phyloP scores from a whole-genome alignment of 768 basidiomycete genomes.

The Coprinellus aureogranulatus region DNA sequence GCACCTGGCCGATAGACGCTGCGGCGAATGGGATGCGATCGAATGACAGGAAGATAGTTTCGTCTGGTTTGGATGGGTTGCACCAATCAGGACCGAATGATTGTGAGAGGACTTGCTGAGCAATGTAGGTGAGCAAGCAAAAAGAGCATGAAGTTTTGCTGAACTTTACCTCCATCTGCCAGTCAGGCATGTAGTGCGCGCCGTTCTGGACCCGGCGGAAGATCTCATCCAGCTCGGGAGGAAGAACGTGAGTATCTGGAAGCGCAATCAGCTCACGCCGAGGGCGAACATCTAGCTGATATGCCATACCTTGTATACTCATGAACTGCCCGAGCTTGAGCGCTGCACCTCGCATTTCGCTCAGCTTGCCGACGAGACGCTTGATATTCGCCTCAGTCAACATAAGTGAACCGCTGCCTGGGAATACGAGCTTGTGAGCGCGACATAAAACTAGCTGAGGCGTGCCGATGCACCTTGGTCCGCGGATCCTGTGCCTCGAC shows the following conservation, averaged over 20 bases:
- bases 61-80: slow-evolving; percentile 10
- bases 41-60: slow-evolving; percentile 66
- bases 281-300: not conserved
- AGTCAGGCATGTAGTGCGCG: slow-evolving; percentile 98
- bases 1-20: slow-evolving; percentile 97
- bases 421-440: not conserved
- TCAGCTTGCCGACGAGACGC: slow-evolving; percentile 87
- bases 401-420: slow-evolving; percentile 52
- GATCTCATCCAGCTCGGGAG: slow-evolving; percentile 83
- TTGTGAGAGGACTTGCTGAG: slow-evolving; percentile 65
- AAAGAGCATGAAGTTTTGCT: not conserved
- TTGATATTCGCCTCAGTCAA: slow-evolving; percentile 91
- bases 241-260: slow-evolving; percentile 85
- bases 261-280: not conserved
- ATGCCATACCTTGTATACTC: slow-evolving; percentile 80
- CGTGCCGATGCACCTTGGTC: slow-evolving; percentile 23
- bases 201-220: slow-evolving; percentile 90
- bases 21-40: slow-evolving; percentile 88
- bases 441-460: too few relatives aligned
- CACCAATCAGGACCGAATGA: slow-evolving; percentile 77
- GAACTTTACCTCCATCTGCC: slow-evolving; percentile 84
- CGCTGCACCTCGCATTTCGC: slow-evolving; percentile 94
- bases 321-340: slow-evolving; percentile 96
- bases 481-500: slow-evolving; percentile 50
- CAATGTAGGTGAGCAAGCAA: not conserved